Percentiles rank a stretch among this genome's conserved stretches.
phyloP scores from a whole-genome alignment of 441 rosid species.

The Gossypium aridum region DNA sequence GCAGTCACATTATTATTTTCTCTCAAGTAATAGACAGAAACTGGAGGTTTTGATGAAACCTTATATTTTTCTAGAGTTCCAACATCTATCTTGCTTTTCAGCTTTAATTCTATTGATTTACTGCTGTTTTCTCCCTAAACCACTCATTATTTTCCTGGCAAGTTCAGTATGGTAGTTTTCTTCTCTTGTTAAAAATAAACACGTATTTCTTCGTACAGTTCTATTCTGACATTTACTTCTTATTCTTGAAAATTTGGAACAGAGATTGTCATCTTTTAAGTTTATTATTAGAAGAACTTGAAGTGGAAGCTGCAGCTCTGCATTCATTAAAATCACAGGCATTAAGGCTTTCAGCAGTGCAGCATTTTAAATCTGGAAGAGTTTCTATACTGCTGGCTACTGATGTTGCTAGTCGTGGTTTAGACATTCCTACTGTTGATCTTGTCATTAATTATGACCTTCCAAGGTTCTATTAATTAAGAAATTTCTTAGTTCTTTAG shows the following conservation, averaged over 20 bases:
- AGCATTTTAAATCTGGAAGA: conserved; percentile 80
- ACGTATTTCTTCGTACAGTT: not conserved
- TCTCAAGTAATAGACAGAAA: not conserved
- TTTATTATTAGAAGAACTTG: conserved; percentile 85
- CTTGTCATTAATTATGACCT: conserved; percentile 88
- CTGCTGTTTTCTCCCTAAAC: not conserved
- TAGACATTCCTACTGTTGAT: conserved; percentile 96
- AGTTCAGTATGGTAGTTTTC: not conserved
- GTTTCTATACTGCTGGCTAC: conserved; percentile 75
- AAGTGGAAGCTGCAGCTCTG: conserved; percentile 60
- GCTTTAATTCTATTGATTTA: not conserved
- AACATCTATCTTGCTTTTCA: not conserved
- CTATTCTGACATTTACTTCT: not conserved
- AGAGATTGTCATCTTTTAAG: conserved; percentile 73
- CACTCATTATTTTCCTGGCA: not conserved
- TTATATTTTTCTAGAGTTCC: not conserved
- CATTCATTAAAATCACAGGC: conserved; percentile 83
- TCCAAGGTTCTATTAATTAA: conserved; percentile 52
- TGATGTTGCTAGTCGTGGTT: conserved; percentile 94
- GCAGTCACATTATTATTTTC: not conserved
- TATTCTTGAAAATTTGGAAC: conserved; percentile 15
- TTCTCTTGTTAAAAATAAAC: not conserved
- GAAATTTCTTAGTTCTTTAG: not conserved
- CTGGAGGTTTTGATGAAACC: not conserved
- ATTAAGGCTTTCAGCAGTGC: conserved; percentile 68